phyloP scores from a whole-genome alignment of 2,329 filamentous ascomycete genomes.

The Cytospora piceae region DNA sequence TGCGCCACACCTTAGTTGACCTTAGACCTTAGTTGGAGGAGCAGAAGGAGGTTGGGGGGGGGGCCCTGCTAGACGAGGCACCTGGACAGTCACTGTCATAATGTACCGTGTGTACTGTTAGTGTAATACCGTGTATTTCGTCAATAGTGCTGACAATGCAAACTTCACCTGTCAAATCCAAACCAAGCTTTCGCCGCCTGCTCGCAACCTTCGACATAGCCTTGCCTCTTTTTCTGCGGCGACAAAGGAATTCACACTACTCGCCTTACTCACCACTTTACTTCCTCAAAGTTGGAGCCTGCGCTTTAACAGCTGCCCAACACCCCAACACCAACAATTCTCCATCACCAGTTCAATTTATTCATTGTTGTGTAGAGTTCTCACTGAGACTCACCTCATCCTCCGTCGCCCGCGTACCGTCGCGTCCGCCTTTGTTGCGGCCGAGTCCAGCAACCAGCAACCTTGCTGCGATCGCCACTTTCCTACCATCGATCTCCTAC shows the following conservation, averaged over 20 bases:
- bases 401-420: conserved; percentile 7
- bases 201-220: conserved; percentile 5
- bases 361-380: conserved; percentile 26
- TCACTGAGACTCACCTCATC: not conserved
- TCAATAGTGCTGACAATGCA: conserved; percentile 18
- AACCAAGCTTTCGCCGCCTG: conserved; percentile 6
- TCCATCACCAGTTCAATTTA: not conserved
- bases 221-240: conserved; percentile 2
- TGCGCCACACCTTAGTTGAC: not conserved
- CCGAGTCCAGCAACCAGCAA: conserved; percentile 7
- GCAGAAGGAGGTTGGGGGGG: no score
- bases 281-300: conserved; percentile 14
- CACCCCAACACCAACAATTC: not conserved
- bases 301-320: conserved; percentile 11
- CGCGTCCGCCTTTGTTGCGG: conserved; percentile 17
- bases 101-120: not conserved
- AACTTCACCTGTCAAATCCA: conserved; percentile 24
- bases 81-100: not conserved
- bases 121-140: not conserved
- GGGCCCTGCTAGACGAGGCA: not conserved
- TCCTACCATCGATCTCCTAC: not conserved
- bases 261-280: not conserved
- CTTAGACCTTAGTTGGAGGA: not conserved
- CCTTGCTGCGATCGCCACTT: conserved; percentile 1
- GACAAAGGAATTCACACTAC: conserved; percentile 8